Evolutionary conservation across 768 basidiomycete genomes (phyloP), one percentile per base, ranked within the genome.

Genomic region (Leccinum subgranulosum): DNA sequence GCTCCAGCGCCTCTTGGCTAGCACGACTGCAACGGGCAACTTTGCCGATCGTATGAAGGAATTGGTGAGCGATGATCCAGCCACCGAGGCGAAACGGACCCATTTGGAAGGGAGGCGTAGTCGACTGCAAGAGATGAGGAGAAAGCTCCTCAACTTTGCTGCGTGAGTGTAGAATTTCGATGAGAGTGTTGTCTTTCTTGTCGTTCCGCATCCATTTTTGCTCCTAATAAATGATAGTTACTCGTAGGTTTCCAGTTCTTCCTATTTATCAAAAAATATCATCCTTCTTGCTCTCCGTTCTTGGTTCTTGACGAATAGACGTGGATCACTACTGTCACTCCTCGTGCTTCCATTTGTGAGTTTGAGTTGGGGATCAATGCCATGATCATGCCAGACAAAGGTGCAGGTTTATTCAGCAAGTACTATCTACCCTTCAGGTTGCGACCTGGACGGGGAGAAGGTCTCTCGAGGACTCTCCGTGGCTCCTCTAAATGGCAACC

Each of bases 61-160:
- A 53, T 75, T 79, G 59, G 71, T 84, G 23, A 72, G 71, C n/a
- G 83, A 84, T 61, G 81, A 81, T 58, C 74, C 76, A 9, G 60
- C 56, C 9, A 58, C 76, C 1, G 72, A 74, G 17, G 68, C 62
- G 7, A 72, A 59, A 54, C 73, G 81, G 12, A 58, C 64, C 17
- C 72, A 73, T 56, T 62, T 82, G 46, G 55, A 67, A 34, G 60
- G 71, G 12, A 70, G 58, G 59, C 72, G 72, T 39, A 56, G 57
- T 46, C 66, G 78, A 25, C 64, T 84, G 25, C 74, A 76, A 59
- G 73, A 68, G 15, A 78, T 81, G 21, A 74, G 63, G 57, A 61
- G 59, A n/a, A 76, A 69, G 60, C 67, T 82, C 21, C 36, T 48
- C 55, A 70, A 56, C 49, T 72, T 77, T 56, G 58, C 57, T 25